phyloP scores from a whole-genome alignment of 768 basidiomycete species.

The Termitomyces sp. region DNA sequence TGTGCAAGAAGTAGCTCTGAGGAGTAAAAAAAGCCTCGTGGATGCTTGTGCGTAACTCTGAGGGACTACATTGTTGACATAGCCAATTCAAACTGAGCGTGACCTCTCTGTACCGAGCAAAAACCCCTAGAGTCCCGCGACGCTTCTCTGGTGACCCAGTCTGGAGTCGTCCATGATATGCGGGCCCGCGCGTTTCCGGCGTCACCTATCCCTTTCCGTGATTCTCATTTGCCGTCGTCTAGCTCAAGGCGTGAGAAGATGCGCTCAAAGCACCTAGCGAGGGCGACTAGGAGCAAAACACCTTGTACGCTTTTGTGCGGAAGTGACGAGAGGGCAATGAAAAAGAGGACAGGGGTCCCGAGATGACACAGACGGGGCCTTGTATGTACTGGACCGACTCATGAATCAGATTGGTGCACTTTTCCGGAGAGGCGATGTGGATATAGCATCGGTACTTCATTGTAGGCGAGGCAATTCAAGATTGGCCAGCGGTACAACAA shows the following conservation, averaged over 20 bases:
- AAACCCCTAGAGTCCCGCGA: conserved; percentile 33
- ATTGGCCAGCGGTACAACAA: conserved; percentile 6
- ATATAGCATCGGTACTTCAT: conserved; percentile 30
- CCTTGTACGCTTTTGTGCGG: conserved; percentile 23
- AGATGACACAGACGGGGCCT: conserved; percentile 44
- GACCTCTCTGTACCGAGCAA: conserved; percentile 30
- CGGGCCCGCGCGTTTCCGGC: conserved; percentile 44
- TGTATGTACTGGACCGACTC: conserved; percentile 31
- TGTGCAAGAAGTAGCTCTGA: conserved; percentile 26
- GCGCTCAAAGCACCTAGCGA: conserved; percentile 18
- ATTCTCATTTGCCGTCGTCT: conserved; percentile 12
- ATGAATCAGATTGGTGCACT: conserved; percentile 25
- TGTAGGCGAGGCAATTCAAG: conserved; percentile 23
- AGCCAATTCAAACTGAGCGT: conserved; percentile 27
- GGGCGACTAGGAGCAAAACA: conserved; percentile 11
- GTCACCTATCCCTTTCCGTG: conserved; percentile 36
- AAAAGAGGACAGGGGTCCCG: conserved; percentile 39
- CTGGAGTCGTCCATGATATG: conserved; percentile 14
- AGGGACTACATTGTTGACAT: conserved; percentile 8
- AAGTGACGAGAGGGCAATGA: conserved; percentile 8
- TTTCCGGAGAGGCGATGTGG: conserved; percentile 51
- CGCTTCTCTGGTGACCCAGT: conserved; percentile 42
- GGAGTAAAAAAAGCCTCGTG: conserved; percentile 7
- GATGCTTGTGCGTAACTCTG: conserved; percentile 12
- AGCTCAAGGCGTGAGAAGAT: conserved; percentile 12